A percentile compares a stretch with the other conserved stretches of the same genome.
These are phyloP conservation scores for Aspergillus cavernicola DNA, from an alignment of 495 filamentous ascomycete genomes.

Conservation along the genomic window DNA sequence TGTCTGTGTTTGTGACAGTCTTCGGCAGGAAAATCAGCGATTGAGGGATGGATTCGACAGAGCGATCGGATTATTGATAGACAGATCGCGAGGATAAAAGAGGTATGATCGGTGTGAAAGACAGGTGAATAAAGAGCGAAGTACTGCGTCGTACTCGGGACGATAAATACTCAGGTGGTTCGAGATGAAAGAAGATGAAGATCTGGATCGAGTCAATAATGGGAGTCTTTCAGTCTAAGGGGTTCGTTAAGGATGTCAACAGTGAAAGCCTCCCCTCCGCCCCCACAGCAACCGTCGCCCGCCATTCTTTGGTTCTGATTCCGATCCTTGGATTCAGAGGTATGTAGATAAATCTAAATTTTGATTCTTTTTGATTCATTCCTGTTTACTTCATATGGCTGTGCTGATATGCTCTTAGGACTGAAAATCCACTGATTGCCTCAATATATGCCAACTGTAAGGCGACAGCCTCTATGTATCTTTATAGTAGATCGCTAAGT, in stretches of 20 bases:
- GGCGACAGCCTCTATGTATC: too few species aligned
- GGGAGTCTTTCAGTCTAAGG: slow-evolving; percentile 2
- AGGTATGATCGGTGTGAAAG: slow-evolving; percentile 16
- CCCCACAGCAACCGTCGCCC: slow-evolving; percentile 22
- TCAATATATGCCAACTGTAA: too few species aligned
- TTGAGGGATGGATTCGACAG: background rate
- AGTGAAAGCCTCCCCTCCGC: slow-evolving; percentile 11
- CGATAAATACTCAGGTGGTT: background rate
- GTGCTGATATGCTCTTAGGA: too few species aligned
- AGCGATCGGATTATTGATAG: slow-evolving; percentile 9
- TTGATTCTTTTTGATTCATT: background rate
- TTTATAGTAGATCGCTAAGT: too few species aligned
- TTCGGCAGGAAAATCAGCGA: slow-evolving; percentile 3
- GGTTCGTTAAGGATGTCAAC: slow-evolving; percentile 15
- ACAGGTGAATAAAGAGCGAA: slow-evolving; percentile 8
- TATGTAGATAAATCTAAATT: background rate
- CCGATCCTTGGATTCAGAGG: slow-evolving; percentile 4
- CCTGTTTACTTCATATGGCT: too few species aligned
- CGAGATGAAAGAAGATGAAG: slow-evolving; percentile 7
- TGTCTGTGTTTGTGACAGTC: slow-evolving; percentile 1
- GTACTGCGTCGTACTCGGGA: slow-evolving; percentile 3
- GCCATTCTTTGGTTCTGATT: slow-evolving; percentile 15
- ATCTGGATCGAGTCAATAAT: background rate
- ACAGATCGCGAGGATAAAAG: slow-evolving; percentile 10
- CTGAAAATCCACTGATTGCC: too few species aligned